Conservation (phyloP, 345 rosid species). For the Populus nigra region DNA sequence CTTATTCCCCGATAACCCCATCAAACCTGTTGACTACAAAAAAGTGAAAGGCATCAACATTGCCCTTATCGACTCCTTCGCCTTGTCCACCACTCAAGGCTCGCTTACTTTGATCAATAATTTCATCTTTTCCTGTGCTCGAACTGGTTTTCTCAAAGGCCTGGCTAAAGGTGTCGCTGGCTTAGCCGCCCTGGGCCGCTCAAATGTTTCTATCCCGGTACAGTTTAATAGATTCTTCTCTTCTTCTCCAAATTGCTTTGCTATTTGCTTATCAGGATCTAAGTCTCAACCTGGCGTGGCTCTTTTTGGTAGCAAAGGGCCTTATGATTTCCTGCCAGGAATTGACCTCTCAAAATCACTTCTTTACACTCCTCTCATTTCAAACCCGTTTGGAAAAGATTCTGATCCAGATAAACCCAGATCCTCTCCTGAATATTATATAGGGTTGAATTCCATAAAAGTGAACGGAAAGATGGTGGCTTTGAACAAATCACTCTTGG, state of each 20-base stretch:
- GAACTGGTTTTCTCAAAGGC: slow-evolving; percentile 10
- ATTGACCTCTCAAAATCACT: slow-evolving; percentile 29
- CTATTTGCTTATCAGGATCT: slow-evolving; percentile 27
- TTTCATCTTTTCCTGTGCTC: neutral
- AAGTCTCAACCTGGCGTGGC: slow-evolving; percentile 8
- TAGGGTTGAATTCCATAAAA: slow-evolving; percentile 2
- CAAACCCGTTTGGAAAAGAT: slow-evolving; percentile 23
- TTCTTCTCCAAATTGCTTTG: slow-evolving; percentile 23
- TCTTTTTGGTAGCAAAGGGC: slow-evolving; percentile 28
- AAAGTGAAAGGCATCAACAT: neutral
- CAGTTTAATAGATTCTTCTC: slow-evolving; percentile 23
- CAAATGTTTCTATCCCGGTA: slow-evolving; percentile 29
- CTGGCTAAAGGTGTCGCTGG: slow-evolving; percentile 10
- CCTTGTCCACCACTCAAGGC: slow-evolving; percentile 13
- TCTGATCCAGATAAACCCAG: slow-evolving; percentile 18
- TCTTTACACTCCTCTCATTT: slow-evolving; percentile 14
- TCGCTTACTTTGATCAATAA: neutral
- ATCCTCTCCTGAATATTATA: slow-evolving; percentile 27
- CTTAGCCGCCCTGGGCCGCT: slow-evolving; percentile 21
- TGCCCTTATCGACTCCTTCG: slow-evolving; percentile 33
- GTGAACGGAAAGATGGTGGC: slow-evolving; percentile 15
- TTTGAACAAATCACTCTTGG: neutral
- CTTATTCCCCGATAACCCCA: slow-evolving; percentile 24
- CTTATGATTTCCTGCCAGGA: slow-evolving; percentile 20
- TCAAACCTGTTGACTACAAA: slow-evolving; percentile 10